These are phyloP conservation scores for Yamadazyma dendronema DNA, from an alignment of 1,139 yeast genomes.

Conservation along the genomic window DNA sequence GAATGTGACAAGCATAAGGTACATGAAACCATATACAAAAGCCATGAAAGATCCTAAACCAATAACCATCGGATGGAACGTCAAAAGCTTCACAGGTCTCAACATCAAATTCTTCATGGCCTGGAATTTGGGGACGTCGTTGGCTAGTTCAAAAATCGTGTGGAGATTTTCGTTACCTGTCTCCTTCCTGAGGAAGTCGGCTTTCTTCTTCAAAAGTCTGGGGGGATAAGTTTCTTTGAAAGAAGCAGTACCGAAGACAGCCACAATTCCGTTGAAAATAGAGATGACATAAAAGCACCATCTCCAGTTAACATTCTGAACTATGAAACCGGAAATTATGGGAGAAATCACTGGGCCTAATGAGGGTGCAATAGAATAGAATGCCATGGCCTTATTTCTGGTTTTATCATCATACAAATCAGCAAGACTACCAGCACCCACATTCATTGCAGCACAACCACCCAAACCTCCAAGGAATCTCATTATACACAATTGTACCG, in stretches of 20 bases:
- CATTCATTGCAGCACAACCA: slow-evolving; percentile 64
- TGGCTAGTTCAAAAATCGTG: slow-evolving; percentile 50
- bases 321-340: slow-evolving; percentile 29
- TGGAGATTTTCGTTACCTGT: slow-evolving; percentile 59
- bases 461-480: slow-evolving; percentile 63
- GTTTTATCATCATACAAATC: slow-evolving; percentile 54
- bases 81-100: slow-evolving; percentile 53
- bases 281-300: slow-evolving; percentile 64
- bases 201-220: slow-evolving; percentile 46
- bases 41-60: slow-evolving; percentile 65
- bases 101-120: slow-evolving; percentile 37
- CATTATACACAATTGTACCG: slow-evolving; percentile 55
- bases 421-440: slow-evolving; percentile 74
- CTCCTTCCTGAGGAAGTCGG: slow-evolving; percentile 40
- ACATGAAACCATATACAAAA: slow-evolving; percentile 61
- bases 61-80: slow-evolving; percentile 60
- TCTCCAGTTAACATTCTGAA: slow-evolving; percentile 39
- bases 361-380: slow-evolving; percentile 59
- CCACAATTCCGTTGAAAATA: slow-evolving; percentile 52
- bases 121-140: slow-evolving; percentile 24
- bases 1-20: slow-evolving; percentile 57
- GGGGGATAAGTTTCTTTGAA: slow-evolving; percentile 63
- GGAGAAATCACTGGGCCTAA: slow-evolving; percentile 40
- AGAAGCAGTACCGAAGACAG: slow-evolving; percentile 40
- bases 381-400: slow-evolving; percentile 57